phyloP scores from a whole-genome alignment of 2,329 filamentous ascomycete genomes.

The Exophiala alcalophila region DNA sequence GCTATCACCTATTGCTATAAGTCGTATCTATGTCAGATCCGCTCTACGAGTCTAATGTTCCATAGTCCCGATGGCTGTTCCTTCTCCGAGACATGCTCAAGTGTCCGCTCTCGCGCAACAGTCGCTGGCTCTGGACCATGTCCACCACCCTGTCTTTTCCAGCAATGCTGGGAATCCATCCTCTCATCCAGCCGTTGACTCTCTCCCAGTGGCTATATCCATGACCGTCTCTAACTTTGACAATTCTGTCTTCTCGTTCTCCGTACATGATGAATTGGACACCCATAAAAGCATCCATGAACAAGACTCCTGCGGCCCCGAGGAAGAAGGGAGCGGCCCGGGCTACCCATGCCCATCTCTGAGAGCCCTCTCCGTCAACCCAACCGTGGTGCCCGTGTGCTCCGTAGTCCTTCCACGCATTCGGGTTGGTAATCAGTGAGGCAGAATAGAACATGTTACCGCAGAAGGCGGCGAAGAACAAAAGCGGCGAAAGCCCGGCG shows the following conservation, averaged over 20 bases:
- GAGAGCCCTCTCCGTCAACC: conserved; percentile 56
- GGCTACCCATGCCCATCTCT: conserved; percentile 55
- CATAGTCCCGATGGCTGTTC: conserved; percentile 24
- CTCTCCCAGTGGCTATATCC: conserved; percentile 51
- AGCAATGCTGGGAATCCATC: conserved; percentile 58
- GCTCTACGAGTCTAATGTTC: conserved; percentile 14
- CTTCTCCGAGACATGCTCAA: conserved; percentile 20
- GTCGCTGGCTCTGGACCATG: conserved; percentile 29
- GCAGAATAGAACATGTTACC: conserved; percentile 66
- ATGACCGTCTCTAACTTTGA: conserved; percentile 47
- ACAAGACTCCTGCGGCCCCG: conserved; percentile 62
- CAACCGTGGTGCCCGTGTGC: conserved; percentile 59
- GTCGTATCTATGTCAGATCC: too few species aligned
- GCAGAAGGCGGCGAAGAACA: conserved; percentile 65
- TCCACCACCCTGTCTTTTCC: conserved; percentile 36
- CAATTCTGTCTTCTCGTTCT: conserved; percentile 45
- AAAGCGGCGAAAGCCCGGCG: conserved; percentile 59
- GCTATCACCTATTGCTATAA: too few species aligned
- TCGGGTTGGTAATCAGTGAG: conserved; percentile 62
- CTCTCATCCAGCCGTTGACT: conserved; percentile 64
- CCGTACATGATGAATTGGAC: conserved; percentile 63
- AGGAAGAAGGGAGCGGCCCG: conserved; percentile 63
- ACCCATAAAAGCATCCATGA: conserved; percentile 61
- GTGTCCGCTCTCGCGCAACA: conserved; percentile 27
- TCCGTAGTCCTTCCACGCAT: conserved; percentile 57